Evolutionary conservation across 2,329 filamentous ascomycete genomes (phyloP).

Genomic region (Zasmidium angulare): DNA sequence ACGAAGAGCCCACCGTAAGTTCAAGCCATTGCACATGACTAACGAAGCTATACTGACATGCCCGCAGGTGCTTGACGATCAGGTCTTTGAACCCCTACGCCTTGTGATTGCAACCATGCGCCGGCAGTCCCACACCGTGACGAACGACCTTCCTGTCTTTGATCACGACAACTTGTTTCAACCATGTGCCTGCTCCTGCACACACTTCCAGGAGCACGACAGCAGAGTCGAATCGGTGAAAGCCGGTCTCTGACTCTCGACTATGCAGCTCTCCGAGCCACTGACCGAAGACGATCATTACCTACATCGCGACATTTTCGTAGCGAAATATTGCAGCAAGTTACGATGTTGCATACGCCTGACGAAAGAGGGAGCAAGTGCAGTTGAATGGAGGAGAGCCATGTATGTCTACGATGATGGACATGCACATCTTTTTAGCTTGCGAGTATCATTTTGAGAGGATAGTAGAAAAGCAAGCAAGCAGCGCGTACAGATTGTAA

Average conservation of each 20-base stretch:
- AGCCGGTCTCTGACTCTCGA: slow-evolving; percentile 10
- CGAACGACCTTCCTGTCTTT: neutral
- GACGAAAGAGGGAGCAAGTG: neutral
- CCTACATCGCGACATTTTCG: neutral
- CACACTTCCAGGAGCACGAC: slow-evolving; percentile 17
- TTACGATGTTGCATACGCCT: neutral
- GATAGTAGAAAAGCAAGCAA: neutral
- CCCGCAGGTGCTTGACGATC: slow-evolving; percentile 73
- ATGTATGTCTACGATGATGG: neutral
- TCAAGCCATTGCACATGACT: neutral
- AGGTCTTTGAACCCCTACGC: slow-evolving; percentile 79
- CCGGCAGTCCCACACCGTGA: neutral
- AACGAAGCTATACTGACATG: slow-evolving; percentile 39
- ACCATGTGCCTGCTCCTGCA: slow-evolving; percentile 15
- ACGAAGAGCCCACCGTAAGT: slow-evolving; percentile 99
- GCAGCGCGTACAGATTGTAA: slow-evolving; percentile 1
- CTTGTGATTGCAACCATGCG: slow-evolving; percentile 36
- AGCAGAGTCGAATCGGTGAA: slow-evolving; percentile 17
- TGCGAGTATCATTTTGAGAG: slow-evolving; percentile 1
- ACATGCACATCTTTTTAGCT: slow-evolving; percentile 9
- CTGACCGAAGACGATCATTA: slow-evolving; percentile 28
- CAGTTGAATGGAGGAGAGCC: slow-evolving; percentile 1
- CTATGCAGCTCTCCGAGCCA: slow-evolving; percentile 13
- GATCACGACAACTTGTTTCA: slow-evolving; percentile 4
- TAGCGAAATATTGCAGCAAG: neutral